A percentile compares a stretch with the other conserved stretches of the same genome.
Conservation (phyloP, 441 rosid genomes). For the Pelargonium citronellum region DNA sequence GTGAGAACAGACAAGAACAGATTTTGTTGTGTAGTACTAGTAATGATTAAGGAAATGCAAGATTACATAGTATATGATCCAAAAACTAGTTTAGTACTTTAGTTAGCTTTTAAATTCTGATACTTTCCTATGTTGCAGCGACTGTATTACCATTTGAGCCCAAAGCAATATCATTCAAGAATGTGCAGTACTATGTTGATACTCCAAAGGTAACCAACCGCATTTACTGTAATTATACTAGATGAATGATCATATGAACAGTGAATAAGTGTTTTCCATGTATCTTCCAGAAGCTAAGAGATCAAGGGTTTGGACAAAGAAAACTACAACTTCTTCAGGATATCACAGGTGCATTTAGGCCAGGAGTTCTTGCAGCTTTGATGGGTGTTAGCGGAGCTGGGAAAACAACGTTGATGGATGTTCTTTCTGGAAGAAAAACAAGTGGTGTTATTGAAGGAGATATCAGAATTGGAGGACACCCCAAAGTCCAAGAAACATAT, state of each 20-base stretch:
- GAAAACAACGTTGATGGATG: conserved; percentile 75
- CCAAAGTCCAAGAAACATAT: conserved; percentile 61
- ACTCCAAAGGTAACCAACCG: conserved; percentile 47
- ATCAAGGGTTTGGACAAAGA: conserved; percentile 47
- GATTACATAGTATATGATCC: not conserved
- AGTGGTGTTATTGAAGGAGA: conserved; percentile 55
- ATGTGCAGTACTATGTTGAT: conserved; percentile 51
- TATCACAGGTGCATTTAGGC: conserved; percentile 79
- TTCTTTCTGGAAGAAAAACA: conserved; percentile 63
- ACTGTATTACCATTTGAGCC: conserved; percentile 60
- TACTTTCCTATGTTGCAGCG: conserved; percentile 31
- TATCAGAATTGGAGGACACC: conserved; percentile 54
- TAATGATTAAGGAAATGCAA: conserved; percentile 1
- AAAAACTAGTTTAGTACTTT: too few species aligned
- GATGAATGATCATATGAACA: too few species aligned
- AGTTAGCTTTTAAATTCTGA: not conserved
- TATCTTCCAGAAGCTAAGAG: conserved; percentile 43
- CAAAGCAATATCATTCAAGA: conserved; percentile 47
- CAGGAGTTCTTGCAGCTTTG: conserved; percentile 83
- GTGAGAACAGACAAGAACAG: not conserved
- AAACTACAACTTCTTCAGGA: conserved; percentile 58
- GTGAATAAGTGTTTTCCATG: not conserved
- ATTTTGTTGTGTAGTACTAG: too few species aligned
- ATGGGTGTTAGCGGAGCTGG: conserved; percentile 97
- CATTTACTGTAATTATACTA: too few species aligned